A percentile compares a stretch with the other conserved stretches of the same genome.
phyloP scores from a whole-genome alignment of 2,329 filamentous ascomycete species.

The Beauveria sp. region DNA sequence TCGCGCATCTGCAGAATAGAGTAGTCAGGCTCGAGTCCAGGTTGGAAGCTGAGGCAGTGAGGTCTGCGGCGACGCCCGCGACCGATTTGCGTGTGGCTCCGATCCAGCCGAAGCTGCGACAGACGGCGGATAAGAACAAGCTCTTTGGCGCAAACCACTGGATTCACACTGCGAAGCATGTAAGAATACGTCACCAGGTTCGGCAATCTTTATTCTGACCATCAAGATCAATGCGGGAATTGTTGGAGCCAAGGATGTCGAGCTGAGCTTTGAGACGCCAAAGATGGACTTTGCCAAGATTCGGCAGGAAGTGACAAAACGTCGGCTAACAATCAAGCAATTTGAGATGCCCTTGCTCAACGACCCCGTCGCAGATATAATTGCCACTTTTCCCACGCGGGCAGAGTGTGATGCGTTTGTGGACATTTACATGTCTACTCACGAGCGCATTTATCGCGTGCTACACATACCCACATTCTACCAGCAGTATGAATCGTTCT shows the following conservation, averaged over 20 bases:
- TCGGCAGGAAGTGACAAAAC: background rate
- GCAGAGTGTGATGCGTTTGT: background rate
- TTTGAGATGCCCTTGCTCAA: background rate
- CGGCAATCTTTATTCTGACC: background rate
- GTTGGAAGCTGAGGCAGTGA: background rate
- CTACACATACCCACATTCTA: slow-evolving; percentile 2
- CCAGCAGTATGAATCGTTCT: slow-evolving; percentile 3
- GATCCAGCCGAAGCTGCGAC: background rate
- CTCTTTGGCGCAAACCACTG: slow-evolving; percentile 6
- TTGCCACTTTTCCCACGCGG: background rate
- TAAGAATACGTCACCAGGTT: background rate
- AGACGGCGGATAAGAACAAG: slow-evolving; percentile 5
- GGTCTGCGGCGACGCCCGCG: background rate
- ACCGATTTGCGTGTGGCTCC: background rate
- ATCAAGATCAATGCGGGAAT: background rate
- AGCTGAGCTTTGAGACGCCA: slow-evolving; percentile 5
- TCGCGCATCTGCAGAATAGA: background rate
- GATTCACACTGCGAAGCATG: slow-evolving; percentile 2
- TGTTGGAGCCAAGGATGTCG: slow-evolving; percentile 2
- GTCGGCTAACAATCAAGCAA: slow-evolving; percentile 3
- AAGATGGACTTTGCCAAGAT: slow-evolving; percentile 7
- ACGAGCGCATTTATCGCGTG: slow-evolving; percentile 6
- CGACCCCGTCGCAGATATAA: background rate
- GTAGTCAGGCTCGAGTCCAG: background rate
- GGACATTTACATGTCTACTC: background rate